Base-by-base conservation (phyloP, 768 basidiomycete genomes). In the Kwoniella mangroviensis region DNA sequence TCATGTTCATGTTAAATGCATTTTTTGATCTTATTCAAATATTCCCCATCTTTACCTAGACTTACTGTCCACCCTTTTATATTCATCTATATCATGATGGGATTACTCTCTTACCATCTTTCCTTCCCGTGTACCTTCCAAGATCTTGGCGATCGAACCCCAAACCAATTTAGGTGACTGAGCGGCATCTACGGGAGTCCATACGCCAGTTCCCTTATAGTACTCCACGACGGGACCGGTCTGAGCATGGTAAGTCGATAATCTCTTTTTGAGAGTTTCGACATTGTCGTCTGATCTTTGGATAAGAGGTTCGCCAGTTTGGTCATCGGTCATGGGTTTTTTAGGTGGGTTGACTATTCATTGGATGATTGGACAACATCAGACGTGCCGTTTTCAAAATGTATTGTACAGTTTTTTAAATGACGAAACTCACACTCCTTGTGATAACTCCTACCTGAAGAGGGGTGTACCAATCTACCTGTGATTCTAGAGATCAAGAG, bases 241-340 rank as follows among this genome's bases (percentile, higher is more conserved):
- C 85, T 97, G 94, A 42, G 87, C 83, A 86, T 99, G 97, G 87
- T 90, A 98, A n/a, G 92, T 89, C 2, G 83, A 75, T 67, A 99
- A 87, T 52, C 97, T 91, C 85, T 94, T 97, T 75, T 89, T 88
- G 63, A 99, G 87, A 13, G 95, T 93, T 83, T 97, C 93, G 71
- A 94, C 92, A 70, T 98, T 99, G 85, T 99, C 97, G 83, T 99
- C 97, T 10, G 94, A 94, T 72, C 97, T 91, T 84, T 98, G 96
- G 79, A 96, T 90, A 74, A 99, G 89, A 45, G 94, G 92, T 84
- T 99, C 96, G 68, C 97, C 97, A 3, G 94, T 92, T 43, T 92
- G 86, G 83, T 99, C 97, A 84, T 99, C 97, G 21, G 87, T 87
- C 87, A 93, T 91, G n/a, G 89, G 78, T 85, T 97, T 98, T 87